A percentile compares a stretch with the other conserved stretches of the same genome.
These are phyloP conservation scores for Phytopythium kandeliae DNA, from an alignment of 352 stramenopile species.

Conservation along the genomic window DNA sequence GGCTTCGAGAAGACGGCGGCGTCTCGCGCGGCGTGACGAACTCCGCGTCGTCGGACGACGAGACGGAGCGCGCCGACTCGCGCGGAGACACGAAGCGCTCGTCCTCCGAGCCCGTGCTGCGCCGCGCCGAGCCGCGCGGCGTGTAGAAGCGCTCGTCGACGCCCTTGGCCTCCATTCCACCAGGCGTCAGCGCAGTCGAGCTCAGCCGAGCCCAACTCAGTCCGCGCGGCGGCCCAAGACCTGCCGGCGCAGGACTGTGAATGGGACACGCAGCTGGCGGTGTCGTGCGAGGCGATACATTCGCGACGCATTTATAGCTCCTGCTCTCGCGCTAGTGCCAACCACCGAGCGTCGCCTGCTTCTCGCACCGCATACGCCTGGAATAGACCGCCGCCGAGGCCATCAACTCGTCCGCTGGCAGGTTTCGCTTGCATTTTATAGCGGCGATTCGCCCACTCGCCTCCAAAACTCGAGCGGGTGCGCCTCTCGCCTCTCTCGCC, in stretches of 20 bases:
- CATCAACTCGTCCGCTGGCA: too few species aligned
- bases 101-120: constrained; percentile 43
- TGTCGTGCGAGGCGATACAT: too few species aligned
- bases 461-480: not conserved
- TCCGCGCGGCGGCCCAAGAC: too few species aligned
- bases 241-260: too few species aligned
- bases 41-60: constrained; percentile 52
- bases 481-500: not conserved
- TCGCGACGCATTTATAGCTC: not conserved
- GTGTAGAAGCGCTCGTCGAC: constrained; percentile 63
- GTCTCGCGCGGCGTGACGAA: constrained; percentile 45
- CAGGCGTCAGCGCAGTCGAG: not conserved
- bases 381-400: not conserved
- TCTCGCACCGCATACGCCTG: not conserved
- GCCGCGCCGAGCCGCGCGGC: constrained; percentile 45
- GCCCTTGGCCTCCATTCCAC: constrained; percentile 37
- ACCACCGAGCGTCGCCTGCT: too few species aligned
- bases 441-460: not conserved
- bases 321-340: too few species aligned
- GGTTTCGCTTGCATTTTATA: constrained; percentile 1
- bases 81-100: constrained; percentile 56
- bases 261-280: too few species aligned
- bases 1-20: not conserved
- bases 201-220: too few species aligned
- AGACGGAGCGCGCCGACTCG: constrained; percentile 49